These are phyloP conservation scores for Hypoxylon lienhwacheense DNA, from an alignment of 495 filamentous ascomycete species.

Conservation along the genomic window DNA sequence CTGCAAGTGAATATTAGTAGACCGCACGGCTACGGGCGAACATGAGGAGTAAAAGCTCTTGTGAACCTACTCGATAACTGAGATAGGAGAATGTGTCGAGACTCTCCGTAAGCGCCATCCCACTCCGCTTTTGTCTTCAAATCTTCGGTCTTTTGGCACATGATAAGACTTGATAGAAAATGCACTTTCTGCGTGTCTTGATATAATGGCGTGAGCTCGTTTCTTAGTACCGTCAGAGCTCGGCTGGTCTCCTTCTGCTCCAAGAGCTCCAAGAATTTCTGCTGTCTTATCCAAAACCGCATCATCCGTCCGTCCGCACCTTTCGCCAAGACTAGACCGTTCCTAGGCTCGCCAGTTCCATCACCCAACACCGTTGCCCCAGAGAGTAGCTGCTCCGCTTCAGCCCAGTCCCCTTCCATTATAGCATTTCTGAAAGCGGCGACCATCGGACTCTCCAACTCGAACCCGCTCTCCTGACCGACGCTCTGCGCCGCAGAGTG, in stretches of 20 bases:
- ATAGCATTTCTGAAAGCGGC: slow-evolving; percentile 82
- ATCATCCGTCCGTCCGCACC: slow-evolving; percentile 51
- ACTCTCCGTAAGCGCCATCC: slow-evolving; percentile 81
- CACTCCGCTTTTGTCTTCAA: slow-evolving; percentile 79
- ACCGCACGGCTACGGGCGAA: background rate
- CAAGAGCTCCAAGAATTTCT: slow-evolving; percentile 93
- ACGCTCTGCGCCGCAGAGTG: slow-evolving; percentile 70
- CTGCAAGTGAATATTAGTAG: slow-evolving; percentile 47
- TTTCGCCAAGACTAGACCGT: slow-evolving; percentile 50
- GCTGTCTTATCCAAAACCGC: slow-evolving; percentile 78
- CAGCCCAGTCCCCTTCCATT: slow-evolving; percentile 76
- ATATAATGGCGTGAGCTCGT: slow-evolving; percentile 85
- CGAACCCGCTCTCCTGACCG: slow-evolving; percentile 80
- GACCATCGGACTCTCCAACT: slow-evolving; percentile 83
- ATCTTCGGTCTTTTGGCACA: slow-evolving; percentile 80
- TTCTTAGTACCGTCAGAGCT: slow-evolving; percentile 78
- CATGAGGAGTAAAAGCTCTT: background rate
- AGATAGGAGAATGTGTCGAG: slow-evolving; percentile 73
- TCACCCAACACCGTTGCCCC: slow-evolving; percentile 56
- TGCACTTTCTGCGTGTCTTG: slow-evolving; percentile 74
- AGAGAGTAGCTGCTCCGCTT: slow-evolving; percentile 80
- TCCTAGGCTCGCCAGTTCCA: slow-evolving; percentile 47
- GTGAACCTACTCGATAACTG: slow-evolving; percentile 75
- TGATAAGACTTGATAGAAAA: slow-evolving; percentile 83
- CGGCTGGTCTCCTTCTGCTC: slow-evolving; percentile 71